Percentiles rank a stretch among this genome's conserved stretches.
Evolutionary conservation across 176 grass and related monocot genomes (phyloP).

Genomic region (Oryza brachyantha): DNA sequence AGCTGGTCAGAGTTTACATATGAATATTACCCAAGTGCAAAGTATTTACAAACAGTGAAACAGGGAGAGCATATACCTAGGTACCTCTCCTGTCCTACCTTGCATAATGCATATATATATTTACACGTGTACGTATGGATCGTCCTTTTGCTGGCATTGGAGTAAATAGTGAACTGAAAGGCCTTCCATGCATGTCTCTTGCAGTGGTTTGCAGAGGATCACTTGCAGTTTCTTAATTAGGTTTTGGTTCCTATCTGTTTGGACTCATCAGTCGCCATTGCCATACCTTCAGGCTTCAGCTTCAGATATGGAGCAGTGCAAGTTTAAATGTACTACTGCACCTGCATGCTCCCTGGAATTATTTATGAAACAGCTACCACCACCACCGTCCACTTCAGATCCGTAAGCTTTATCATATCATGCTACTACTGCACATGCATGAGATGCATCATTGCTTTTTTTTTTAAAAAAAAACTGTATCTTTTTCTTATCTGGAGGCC

Average conservation of each 20-base stretch:
- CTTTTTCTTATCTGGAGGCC: neutral
- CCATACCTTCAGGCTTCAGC: neutral
- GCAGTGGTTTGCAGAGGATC: neutral
- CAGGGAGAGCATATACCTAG: neutral
- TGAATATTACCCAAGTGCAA: too few relatives aligned
- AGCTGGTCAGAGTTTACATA: too few relatives aligned
- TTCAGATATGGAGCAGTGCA: slow-evolving; percentile 18
- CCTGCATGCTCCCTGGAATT: neutral
- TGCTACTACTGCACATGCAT: neutral
- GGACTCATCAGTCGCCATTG: slow-evolving; percentile 14
- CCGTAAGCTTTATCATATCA: neutral
- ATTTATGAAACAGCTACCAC: slow-evolving; percentile 37
- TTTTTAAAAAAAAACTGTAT: too few relatives aligned
- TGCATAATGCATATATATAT: neutral
- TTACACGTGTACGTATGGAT: neutral
- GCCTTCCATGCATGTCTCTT: slow-evolving; percentile 28
- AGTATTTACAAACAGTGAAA: too few relatives aligned
- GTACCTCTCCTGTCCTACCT: neutral
- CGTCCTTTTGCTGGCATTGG: slow-evolving; percentile 10
- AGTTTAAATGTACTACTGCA: slow-evolving; percentile 32
- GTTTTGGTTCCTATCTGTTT: slow-evolving; percentile 40
- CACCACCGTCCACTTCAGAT: slow-evolving; percentile 17
- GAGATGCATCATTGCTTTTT: neutral
- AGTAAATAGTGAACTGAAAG: slow-evolving; percentile 33
- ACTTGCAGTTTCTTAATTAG: slow-evolving; percentile 22